Evolutionary conservation across 2,329 filamentous ascomycete genomes (phyloP), one percentile per base, ranked within the genome.

Genomic region (Verticillium nonalfalfae): DNA sequence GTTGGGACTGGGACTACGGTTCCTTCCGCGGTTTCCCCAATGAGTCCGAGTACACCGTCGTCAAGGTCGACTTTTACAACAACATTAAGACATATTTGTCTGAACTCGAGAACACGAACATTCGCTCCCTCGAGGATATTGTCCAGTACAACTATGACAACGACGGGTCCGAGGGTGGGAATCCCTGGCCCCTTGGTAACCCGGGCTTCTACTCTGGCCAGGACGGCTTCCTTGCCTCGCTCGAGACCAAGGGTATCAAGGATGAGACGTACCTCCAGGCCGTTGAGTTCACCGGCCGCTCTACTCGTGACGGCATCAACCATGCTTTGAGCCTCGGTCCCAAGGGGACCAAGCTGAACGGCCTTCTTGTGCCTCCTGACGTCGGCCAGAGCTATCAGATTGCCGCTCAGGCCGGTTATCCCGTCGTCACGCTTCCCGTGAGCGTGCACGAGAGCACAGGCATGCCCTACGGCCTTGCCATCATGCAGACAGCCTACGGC

Each of bases 1-100:
- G 87, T n/a, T 93, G 89, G 89, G 79, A 92, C 72, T 93, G 90
- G 82, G 87, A 90, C 67, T 89, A 85, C 64, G 88, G 88, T 14
- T 79, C 75, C 9, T 52, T 58, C 0, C 82, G 87, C 4, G 86
- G 87, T 2, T 85, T 77, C 67, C 75, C 85, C n/a, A 90, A 91
- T 63, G 85, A 91, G 73, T 90, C 86, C 14, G 89, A 91, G 71
- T 91, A 88, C 73, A 90, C 86, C 0, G 85, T 88, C 57, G 79
- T 92, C 65, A 91, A 90, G 71, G 85, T 87, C 0, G 86, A 90
- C 70, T 89, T 89, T 67, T 89, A 88, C 73, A 81, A 81, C 68
- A 79, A 83, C 68, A 79, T 91, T 71, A 79, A 81, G 60, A 72
- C 76, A 1, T 91, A 91, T 66, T 82, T 91, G 0, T 77, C 82